Conservation (phyloP, 306 rosid species). For the Dalbergia cochinchinensis region DNA sequence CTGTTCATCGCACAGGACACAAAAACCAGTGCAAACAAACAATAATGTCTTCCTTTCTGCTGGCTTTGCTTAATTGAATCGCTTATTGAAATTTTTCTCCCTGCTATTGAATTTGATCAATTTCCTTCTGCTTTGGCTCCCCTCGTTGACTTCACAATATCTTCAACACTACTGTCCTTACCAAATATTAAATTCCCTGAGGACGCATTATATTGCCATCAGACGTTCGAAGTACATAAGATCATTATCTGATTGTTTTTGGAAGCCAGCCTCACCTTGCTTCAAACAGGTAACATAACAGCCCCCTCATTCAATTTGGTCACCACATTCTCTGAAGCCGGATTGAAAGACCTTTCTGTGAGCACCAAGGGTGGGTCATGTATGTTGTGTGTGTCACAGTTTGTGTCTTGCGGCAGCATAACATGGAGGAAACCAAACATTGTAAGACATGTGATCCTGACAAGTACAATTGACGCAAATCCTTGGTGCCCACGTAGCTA, state of each 20-base stretch:
- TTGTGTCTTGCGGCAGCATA: conserved; percentile 53
- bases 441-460: conserved; percentile 66
- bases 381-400: conserved; percentile 42
- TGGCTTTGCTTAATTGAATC: not conserved
- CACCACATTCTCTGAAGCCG: conserved; percentile 33
- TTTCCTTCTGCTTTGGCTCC: conserved; percentile 14
- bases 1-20: no score
- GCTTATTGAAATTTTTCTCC: conserved; percentile 1
- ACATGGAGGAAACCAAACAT: conserved; percentile 56
- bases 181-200: conserved; percentile 44
- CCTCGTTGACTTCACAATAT: conserved; percentile 8
- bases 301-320: conserved; percentile 32
- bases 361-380: conserved; percentile 44
- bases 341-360: conserved; percentile 48
- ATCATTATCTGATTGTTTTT: conserved; percentile 57
- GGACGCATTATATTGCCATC: conserved; percentile 31
- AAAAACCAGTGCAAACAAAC: conserved; percentile 4
- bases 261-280: conserved; percentile 43
- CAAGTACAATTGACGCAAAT: conserved; percentile 58
- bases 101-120: conserved; percentile 16
- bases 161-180: conserved; percentile 40
- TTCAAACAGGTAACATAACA: conserved; percentile 19
- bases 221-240: conserved; percentile 43
- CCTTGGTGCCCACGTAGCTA: conserved; percentile 36
- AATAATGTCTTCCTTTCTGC: conserved; percentile 37